Base-by-base conservation (phyloP, 83 land plant species). In the Picea abies region DNA sequence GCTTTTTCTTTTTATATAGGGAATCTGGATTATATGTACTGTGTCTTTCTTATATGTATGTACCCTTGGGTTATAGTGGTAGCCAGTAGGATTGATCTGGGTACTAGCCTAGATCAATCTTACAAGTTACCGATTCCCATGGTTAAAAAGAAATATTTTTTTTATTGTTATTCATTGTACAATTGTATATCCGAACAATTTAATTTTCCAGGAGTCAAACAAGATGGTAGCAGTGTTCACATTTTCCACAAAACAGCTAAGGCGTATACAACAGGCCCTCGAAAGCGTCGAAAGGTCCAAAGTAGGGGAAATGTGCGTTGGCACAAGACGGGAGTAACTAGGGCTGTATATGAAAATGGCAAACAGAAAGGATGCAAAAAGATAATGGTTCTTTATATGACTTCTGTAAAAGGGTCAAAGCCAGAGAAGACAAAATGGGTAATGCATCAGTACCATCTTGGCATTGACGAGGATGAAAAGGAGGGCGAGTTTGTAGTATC, bases 311-410 rank as follows among this genome's bases (percentile, higher is more conserved):
- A 82, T n/a, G 89, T 89, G 0, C 85, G 96, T 79, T 94, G 96
- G 96, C 96, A 94, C 88, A 92, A 92, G 79, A 94, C 96, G 32
- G 96, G 96, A 44, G 89, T 86, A 84, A 92, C 91, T 58, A 90
- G 80, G 82, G 78, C 88, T 65, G 84, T 94, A 60, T 47, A 88
- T 9, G 87, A 86, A 25, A 89, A 90, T 86, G 96, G 96, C 8
- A 66, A 79, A 58, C 90, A 84, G 23, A 89, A 83, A 84, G 96
- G 96, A 4, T 94, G 86, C 62, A 94, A 92, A 83, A 94, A 94
- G 73, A 94, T 94, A 20, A 89, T 94, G 94, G 94, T 92, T 84
- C 91, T 94, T 2, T 94, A 94, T 79, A 79, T 29, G 56, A 84
- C 86, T 77, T 84, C 87, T 44, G 88, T 81, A 80, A 87, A 84